These are phyloP conservation scores for Fusarium transvaalense DNA, from an alignment of 2,329 filamentous ascomycete species.

Conservation along the genomic window DNA sequence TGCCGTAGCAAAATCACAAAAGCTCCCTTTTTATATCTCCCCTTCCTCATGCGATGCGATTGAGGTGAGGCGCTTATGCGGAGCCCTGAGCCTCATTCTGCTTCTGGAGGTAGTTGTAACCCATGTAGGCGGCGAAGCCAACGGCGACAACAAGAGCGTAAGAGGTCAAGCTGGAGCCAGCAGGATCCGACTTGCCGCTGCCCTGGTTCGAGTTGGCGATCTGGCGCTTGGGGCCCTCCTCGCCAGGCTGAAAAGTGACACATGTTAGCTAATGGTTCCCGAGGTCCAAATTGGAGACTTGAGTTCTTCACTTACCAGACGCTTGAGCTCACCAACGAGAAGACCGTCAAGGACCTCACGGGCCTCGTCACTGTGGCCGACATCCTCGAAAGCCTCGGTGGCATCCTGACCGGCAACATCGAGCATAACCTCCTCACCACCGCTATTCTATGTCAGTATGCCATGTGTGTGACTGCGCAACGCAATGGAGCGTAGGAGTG, in stretches of 20 bases:
- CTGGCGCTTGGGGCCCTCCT: constrained; percentile 74
- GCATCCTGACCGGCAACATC: constrained; percentile 96
- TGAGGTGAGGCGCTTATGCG: constrained; percentile 47
- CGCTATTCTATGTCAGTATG: constrained; percentile 65
- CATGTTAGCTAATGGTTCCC: constrained; percentile 41
- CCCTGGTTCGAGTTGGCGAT: constrained; percentile 63
- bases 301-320: constrained; percentile 69
- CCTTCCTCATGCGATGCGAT: constrained; percentile 27
- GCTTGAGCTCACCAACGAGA: constrained; percentile 81
- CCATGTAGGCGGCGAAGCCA: constrained; percentile 80
- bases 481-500: constrained; percentile 2
- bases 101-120: constrained; percentile 85
- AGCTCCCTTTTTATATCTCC: constrained; percentile 12
- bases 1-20: constrained; percentile 31
- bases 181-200: constrained; percentile 59
- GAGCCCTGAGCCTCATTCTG: constrained; percentile 55
- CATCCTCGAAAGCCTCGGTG: constrained; percentile 98
- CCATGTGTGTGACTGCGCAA: constrained; percentile 4
- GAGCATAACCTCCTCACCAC: constrained; percentile 97
- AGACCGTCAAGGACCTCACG: constrained; percentile 89
- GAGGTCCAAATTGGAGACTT: neutral
- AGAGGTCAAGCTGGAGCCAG: constrained; percentile 79
- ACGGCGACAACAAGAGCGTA: constrained; percentile 86
- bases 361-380: constrained; percentile 98
- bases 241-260: constrained; percentile 70